Percentiles rank a stretch among this genome's conserved stretches.
Evolutionary conservation across 495 filamentous ascomycete genomes (phyloP).

Genomic region (Letharia lupina): DNA sequence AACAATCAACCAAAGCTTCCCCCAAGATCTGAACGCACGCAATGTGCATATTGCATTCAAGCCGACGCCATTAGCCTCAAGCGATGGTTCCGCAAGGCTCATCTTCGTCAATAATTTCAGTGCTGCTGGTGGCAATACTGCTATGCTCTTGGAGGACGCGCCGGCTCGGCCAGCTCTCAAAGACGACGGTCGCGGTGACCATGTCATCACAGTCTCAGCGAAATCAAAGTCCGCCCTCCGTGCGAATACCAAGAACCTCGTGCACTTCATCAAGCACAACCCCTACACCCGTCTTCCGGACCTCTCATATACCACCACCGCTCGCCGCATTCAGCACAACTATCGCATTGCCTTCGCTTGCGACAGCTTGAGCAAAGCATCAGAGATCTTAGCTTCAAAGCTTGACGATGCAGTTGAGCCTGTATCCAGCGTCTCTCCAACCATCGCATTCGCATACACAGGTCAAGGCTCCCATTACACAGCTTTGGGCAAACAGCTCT

Average conservation of each 20-base stretch:
- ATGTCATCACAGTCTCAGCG: conserved; percentile 46
- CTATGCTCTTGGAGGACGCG: conserved; percentile 47
- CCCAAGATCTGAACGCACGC: conserved; percentile 61
- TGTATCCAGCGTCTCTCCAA: conserved; percentile 34
- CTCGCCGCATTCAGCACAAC: conserved; percentile 73
- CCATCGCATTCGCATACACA: conserved; percentile 57
- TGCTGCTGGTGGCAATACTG: conserved; percentile 48
- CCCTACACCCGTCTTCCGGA: conserved; percentile 40
- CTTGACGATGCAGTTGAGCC: conserved; percentile 29
- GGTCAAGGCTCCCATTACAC: conserved; percentile 58
- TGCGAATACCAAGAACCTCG: conserved; percentile 44
- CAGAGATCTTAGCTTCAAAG: conserved; percentile 19
- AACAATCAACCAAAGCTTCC: conserved; percentile 73
- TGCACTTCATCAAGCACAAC: conserved; percentile 45
- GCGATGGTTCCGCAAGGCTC: conserved; percentile 53
- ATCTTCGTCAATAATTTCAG: conserved; percentile 64
- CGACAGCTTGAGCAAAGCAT: conserved; percentile 33
- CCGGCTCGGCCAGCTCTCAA: conserved; percentile 36
- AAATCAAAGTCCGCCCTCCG: conserved; percentile 48
- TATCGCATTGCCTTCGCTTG: conserved; percentile 58
- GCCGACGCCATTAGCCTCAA: conserved; percentile 52
- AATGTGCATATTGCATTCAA: conserved; percentile 64
- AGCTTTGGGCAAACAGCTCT: conserved; percentile 56
- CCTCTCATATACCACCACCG: conserved; percentile 74
- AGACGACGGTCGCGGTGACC: conserved; percentile 44